These are phyloP conservation scores for Xylona heveae DNA, from an alignment of 495 filamentous ascomycete genomes.

Conservation along the genomic window DNA sequence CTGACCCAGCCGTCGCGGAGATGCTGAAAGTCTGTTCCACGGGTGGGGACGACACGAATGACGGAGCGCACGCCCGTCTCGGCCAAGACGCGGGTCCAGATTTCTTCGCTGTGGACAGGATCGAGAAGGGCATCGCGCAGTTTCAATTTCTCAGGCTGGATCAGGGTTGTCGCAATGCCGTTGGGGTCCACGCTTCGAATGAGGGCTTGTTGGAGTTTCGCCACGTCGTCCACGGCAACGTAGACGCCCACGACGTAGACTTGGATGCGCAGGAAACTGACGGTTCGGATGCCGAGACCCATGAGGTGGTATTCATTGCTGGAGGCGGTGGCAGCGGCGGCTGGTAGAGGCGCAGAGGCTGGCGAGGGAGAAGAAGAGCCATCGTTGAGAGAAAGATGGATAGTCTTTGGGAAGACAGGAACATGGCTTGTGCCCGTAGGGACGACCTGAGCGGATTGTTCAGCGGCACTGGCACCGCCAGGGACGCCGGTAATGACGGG, in stretches of 20 bases:
- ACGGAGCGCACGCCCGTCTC: conserved; percentile 41
- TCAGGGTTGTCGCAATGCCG: conserved; percentile 40
- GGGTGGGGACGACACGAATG: conserved; percentile 60
- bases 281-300: conserved; percentile 70
- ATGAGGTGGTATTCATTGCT: conserved; percentile 56
- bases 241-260: conserved; percentile 93
- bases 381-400: conserved; percentile 28
- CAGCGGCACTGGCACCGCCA: not conserved
- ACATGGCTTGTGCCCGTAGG: conserved; percentile 66
- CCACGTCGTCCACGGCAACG: conserved; percentile 57
- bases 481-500: not conserved
- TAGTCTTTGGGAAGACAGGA: conserved; percentile 56
- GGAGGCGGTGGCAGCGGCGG: conserved; percentile 16
- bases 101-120: conserved; percentile 35
- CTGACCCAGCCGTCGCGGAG: conserved; percentile 79
- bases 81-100: conserved; percentile 53
- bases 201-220: conserved; percentile 30
- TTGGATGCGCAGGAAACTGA: conserved; percentile 74
- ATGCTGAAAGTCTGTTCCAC: conserved; percentile 83
- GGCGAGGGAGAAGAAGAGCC: conserved; percentile 34
- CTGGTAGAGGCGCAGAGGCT: conserved; percentile 28
- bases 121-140: conserved; percentile 49
- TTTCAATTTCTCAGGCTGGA: conserved; percentile 53
- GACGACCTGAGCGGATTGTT: conserved; percentile 15
- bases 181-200: conserved; percentile 20